A percentile compares a stretch with the other conserved stretches of the same genome.
Conservation (phyloP, 179 eudicot genomes). For the Corrigiola litoralis region DNA sequence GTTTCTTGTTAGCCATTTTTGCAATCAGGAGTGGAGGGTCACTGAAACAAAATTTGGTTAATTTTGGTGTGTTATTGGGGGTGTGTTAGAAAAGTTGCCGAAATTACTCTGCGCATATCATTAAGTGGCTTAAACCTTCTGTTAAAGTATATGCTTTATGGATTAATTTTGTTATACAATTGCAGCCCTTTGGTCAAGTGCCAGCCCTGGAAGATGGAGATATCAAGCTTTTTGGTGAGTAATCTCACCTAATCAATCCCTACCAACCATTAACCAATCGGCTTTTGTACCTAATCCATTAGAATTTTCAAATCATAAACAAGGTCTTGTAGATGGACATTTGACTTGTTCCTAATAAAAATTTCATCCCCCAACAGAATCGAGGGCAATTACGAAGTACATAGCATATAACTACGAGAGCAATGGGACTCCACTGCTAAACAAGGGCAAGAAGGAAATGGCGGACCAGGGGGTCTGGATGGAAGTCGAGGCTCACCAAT, state of each 20-base stretch:
- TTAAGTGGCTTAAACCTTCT: too few species aligned
- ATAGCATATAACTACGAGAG: slow-evolving; percentile 34
- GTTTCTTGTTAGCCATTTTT: too few species aligned
- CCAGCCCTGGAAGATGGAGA: slow-evolving; percentile 34
- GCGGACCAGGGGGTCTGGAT: slow-evolving; percentile 43
- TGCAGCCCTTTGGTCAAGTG: slow-evolving; percentile 35
- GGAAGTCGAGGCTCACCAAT: slow-evolving; percentile 57
- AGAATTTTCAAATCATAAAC: too few species aligned
- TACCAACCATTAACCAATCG: too few species aligned
- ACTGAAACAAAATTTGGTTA: too few species aligned
- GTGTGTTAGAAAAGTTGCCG: too few species aligned
- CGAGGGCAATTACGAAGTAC: slow-evolving; percentile 66
- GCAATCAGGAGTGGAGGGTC: too few species aligned
- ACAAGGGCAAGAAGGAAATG: slow-evolving; percentile 35
- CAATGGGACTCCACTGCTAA: slow-evolving; percentile 43
- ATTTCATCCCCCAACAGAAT: slow-evolving; percentile 34
- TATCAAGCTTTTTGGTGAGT: slow-evolving; percentile 21
- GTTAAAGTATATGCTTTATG: too few species aligned
- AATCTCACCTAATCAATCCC: neutral
- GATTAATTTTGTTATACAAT: neutral
- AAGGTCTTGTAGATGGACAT: neutral
- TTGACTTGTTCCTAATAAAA: neutral
- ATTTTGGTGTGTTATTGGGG: too few species aligned
- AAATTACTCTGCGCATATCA: too few species aligned
- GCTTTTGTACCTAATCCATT: too few species aligned